Evolutionary conservation across 257 asterid species (phyloP), one percentile per base, ranked within the genome.

Genomic region (Solanum bulbocastanum): DNA sequence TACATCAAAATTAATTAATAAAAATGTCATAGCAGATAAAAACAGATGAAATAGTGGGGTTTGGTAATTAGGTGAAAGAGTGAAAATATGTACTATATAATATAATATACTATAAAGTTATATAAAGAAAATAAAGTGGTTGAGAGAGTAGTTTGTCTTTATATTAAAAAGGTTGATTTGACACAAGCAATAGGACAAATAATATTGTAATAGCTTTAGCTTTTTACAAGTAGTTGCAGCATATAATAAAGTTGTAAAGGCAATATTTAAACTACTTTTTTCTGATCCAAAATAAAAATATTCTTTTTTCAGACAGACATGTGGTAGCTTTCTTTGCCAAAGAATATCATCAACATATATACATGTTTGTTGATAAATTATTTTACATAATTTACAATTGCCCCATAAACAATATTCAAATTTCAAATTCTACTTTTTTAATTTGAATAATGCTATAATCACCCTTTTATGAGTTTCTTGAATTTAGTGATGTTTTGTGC

Each of bases 191-290:
- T 79, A 16, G 85, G 66, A 79, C 85, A 79, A 79, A 79, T 79
- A 79, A 79, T 79, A 79, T 42, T 79, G 25, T 25, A 79, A 44
- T 42, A 30, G 40, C 85, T 79, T 79, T 27, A 44, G 66, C 66
- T 44, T 79, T 71, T 44, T 79, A 44, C 65, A 79, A 44, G 84
- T 79, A 44, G 39, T 79, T 79, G 66, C 66, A 42, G 66, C 37
- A 87, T 83, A 86, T 87, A 62, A 84, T 94, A 91, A 94, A 91
- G 94, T 90, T 91, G 97, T 89, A 93, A 91, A 92, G 94, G 90
- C 88, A 42, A 36, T 89, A 79, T 44, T 44, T 42, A 44, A 76
- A 76, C 83, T n/a, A n/a, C 83, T 13, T n/a, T 40, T 72, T 76
- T n/a, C 84, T n/a, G 36, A 39, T 79, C 36, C 73, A 65, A 27